Conservation (phyloP, 805 yeast species). For the Naumovozyma castellii region DNA sequence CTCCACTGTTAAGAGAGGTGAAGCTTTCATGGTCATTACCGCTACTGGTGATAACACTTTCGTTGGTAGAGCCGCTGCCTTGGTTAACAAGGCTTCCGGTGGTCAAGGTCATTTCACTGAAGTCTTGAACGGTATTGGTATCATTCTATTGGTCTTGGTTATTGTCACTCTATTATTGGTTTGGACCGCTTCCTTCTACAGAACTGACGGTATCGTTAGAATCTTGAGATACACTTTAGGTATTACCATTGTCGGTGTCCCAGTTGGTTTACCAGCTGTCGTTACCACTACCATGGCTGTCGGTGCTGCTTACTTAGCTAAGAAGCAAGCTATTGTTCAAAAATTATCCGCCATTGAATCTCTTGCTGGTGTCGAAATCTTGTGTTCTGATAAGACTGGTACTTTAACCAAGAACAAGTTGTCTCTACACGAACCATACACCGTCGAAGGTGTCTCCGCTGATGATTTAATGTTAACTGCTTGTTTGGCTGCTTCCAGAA, state of each 20-base stretch:
- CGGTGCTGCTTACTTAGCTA: slow-evolving; percentile 97
- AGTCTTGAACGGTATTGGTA: slow-evolving; percentile 96
- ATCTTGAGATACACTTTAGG: slow-evolving; percentile 89
- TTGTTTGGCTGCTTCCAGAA: slow-evolving; percentile 94
- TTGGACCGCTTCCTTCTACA: slow-evolving; percentile 92
- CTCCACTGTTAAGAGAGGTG: slow-evolving; percentile 92
- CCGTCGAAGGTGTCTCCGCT: slow-evolving; percentile 93
- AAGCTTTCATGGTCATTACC: slow-evolving; percentile 86
- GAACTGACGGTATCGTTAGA: slow-evolving; percentile 76
- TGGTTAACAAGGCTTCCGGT: slow-evolving; percentile 87
- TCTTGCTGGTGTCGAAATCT: slow-evolving; percentile 93
- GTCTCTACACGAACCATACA: slow-evolving; percentile 93
- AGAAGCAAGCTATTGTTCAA: slow-evolving; percentile 95
- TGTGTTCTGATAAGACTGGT: slow-evolving; percentile 98
- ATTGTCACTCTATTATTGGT: slow-evolving; percentile 78
- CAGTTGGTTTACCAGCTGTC: slow-evolving; percentile 97
- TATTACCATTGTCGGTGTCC: slow-evolving; percentile 94
- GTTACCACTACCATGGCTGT: slow-evolving; percentile 99
- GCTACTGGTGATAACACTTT: slow-evolving; percentile 93
- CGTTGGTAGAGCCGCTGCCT: slow-evolving; percentile 95
- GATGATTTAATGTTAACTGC: slow-evolving; percentile 96
- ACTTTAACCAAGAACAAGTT: slow-evolving; percentile 95
- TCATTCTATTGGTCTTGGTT: slow-evolving; percentile 79
- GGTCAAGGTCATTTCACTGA: slow-evolving; percentile 96
- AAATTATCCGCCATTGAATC: slow-evolving; percentile 95